Conservation (phyloP, 192 early-diverging fungal species). For the Chytriomyces hyalinus region DNA sequence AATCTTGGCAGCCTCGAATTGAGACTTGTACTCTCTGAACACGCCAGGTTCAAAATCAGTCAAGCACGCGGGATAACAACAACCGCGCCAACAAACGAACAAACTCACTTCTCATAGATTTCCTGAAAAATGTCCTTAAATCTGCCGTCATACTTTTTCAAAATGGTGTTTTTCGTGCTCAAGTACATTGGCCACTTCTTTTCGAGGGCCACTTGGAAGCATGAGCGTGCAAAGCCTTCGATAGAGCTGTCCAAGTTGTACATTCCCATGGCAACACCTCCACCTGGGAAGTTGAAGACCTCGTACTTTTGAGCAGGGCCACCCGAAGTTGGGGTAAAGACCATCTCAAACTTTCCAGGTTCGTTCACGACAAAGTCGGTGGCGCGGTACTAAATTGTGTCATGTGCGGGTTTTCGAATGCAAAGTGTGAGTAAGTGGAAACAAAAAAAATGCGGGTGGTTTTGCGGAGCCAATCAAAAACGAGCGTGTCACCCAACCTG, state of each 20-base stretch:
- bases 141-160: slow-evolving; percentile 95
- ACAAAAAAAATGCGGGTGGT: neutral
- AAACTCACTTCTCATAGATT: slow-evolving; percentile 73
- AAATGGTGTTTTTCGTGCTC: slow-evolving; percentile 96
- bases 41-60: slow-evolving; percentile 11
- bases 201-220: slow-evolving; percentile 90
- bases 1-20: slow-evolving; percentile 83
- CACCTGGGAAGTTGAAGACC: slow-evolving; percentile 79
- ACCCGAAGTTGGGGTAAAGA: slow-evolving; percentile 87
- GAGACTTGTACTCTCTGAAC: slow-evolving; percentile 71
- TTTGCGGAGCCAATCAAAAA: neutral
- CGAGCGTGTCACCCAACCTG: slow-evolving; percentile 59
- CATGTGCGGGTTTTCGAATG: neutral
- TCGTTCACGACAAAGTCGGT: slow-evolving; percentile 93
- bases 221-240: slow-evolving; percentile 89
- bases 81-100: neutral
- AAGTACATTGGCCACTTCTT: slow-evolving; percentile 94
- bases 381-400: slow-evolving; percentile 76
- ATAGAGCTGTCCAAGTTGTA: slow-evolving; percentile 92
- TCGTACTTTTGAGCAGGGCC: slow-evolving; percentile 65
- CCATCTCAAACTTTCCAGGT: slow-evolving; percentile 89
- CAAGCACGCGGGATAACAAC: slow-evolving; percentile 2
- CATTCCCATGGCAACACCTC: slow-evolving; percentile 95
- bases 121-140: slow-evolving; percentile 98
- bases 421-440: slow-evolving; percentile 7